Base-by-base conservation (phyloP, 495 filamentous ascomycete species). In the Pseudotulostoma volvatum region DNA sequence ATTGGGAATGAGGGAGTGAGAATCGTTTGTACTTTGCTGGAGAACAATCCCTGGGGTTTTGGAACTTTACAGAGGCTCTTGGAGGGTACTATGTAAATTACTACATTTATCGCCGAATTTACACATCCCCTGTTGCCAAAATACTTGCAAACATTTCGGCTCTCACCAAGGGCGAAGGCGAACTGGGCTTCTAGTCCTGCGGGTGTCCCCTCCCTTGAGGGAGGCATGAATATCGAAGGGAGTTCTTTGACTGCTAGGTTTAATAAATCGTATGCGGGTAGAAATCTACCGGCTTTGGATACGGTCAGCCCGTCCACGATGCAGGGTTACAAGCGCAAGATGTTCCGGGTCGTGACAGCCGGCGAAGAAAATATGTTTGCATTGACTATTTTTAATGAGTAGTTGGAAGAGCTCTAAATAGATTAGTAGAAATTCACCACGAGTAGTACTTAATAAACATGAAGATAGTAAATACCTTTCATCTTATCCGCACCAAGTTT, bases 311-410 rank as follows among this genome's bases (percentile, higher is more conserved):
- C 52, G 54, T 20, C 58, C 59, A 21, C 53, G 52, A 42, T 70
- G 71, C 9, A 66, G 68, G 9, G 67, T 67, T 9, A 81, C 45
- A 28, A 72, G 53, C 9, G 67, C 64, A 13, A 71, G 52, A 53
- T 78, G 79, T 23, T 68, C 67, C 9, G 59, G 60, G 42, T 81
- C 73, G 39, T 79, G 73, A 43, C 74, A 79, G 25, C 66, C 69
- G 5, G 71, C 76, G 38, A 76, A 75, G 46, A 73, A 71, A 25
- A 81, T 73, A 52, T 80, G 74, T 37, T 70, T 73, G 61, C 77
- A 81, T 45, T 78, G 70, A 34, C 64, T 56, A 38, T 73, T 72
- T 18, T 76, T 63, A 3, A 56, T 64, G 46, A 72, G 77, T 3
- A 77, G 46, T 1, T 66, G 63, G 36, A 80, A 66, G 41, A 70